A percentile compares a stretch with the other conserved stretches of the same genome.
phyloP scores from a whole-genome alignment of 495 filamentous ascomycete species.

The Penicillium odoratum region DNA sequence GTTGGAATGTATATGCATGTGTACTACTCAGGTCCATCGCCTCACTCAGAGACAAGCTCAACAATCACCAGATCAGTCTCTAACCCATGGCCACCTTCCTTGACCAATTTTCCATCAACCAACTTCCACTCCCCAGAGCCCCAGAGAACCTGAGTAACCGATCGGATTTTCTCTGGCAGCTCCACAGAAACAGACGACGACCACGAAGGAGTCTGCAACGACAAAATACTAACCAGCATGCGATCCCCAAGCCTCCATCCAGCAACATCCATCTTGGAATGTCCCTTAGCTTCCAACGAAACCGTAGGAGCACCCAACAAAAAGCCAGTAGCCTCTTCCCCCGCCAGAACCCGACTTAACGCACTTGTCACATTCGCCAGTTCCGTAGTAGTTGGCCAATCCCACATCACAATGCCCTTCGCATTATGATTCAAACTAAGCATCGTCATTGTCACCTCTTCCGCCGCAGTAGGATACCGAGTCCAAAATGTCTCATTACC shows the following conservation, averaged over 20 bases:
- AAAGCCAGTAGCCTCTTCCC: conserved; percentile 14
- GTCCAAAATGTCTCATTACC: conserved; percentile 62
- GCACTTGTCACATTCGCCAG: conserved; percentile 22
- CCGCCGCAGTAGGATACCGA: conserved; percentile 53
- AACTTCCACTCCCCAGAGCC: conserved; percentile 15
- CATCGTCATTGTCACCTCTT: conserved; percentile 60
- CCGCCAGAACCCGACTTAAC: conserved; percentile 23
- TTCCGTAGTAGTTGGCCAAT: conserved; percentile 27
- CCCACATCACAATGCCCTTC: conserved; percentile 48
- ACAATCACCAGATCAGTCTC: conserved; percentile 20
- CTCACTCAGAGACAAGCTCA: conserved; percentile 5
- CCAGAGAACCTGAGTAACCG: conserved; percentile 14
- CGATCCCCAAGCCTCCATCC: conserved; percentile 15
- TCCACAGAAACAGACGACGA: conserved; percentile 7
- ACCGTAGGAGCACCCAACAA: conserved; percentile 19
- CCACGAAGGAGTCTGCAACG: conserved; percentile 18
- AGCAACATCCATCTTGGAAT: conserved; percentile 19
- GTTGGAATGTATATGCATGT: no score
- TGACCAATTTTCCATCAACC: conserved; percentile 8
- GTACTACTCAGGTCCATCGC: neutral
- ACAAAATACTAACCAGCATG: conserved; percentile 22
- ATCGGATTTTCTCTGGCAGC: conserved; percentile 6
- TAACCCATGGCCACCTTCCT: conserved; percentile 14
- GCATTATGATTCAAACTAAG: conserved; percentile 64
- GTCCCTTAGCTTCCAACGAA: conserved; percentile 8